Percentiles rank a stretch among this genome's conserved stretches.
These are phyloP conservation scores for Pittosporum tobira DNA, from an alignment of 129 eudicot species.

Conservation along the genomic window DNA sequence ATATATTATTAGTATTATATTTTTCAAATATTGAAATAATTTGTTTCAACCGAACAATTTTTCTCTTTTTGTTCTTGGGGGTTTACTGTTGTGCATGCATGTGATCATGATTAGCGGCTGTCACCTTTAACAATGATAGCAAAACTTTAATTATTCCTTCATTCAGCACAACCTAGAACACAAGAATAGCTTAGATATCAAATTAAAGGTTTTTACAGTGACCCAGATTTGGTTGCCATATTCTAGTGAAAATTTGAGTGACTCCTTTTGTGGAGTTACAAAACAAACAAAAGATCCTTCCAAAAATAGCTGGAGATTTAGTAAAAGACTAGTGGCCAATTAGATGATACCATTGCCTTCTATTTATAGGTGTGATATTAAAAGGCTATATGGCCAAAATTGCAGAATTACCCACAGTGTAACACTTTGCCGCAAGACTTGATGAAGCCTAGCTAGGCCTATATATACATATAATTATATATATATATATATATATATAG, in stretches of 20 bases:
- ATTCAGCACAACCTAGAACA: background rate
- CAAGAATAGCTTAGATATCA: constrained; percentile 9
- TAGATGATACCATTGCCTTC: constrained; percentile 12
- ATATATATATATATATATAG: too few species aligned
- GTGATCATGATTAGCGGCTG: constrained; percentile 16
- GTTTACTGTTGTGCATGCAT: background rate
- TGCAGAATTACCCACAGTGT: constrained; percentile 25
- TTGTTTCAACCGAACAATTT: background rate
- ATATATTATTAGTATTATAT: too few species aligned
- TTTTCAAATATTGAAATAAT: too few species aligned
- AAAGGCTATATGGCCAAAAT: constrained; percentile 17
- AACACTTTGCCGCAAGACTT: constrained; percentile 11
- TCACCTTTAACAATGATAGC: background rate
- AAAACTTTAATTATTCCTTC: constrained; percentile 6
- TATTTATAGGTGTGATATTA: constrained; percentile 10
- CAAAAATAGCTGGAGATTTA: constrained; percentile 23
- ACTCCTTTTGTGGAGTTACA: constrained; percentile 10
- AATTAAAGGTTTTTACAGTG: constrained; percentile 11
- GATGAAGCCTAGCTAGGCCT: background rate
- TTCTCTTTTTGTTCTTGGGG: constrained; percentile 8
- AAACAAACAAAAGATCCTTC: constrained; percentile 40
- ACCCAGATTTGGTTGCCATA: constrained; percentile 19
- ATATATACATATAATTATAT: constrained; percentile 4
- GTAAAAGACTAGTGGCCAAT: constrained; percentile 31
- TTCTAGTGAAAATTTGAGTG: constrained; percentile 6